A percentile compares a stretch with the other conserved stretches of the same genome.
Conservation (phyloP, 192 early-diverging fungal species). For the Linnemannia exigua region DNA sequence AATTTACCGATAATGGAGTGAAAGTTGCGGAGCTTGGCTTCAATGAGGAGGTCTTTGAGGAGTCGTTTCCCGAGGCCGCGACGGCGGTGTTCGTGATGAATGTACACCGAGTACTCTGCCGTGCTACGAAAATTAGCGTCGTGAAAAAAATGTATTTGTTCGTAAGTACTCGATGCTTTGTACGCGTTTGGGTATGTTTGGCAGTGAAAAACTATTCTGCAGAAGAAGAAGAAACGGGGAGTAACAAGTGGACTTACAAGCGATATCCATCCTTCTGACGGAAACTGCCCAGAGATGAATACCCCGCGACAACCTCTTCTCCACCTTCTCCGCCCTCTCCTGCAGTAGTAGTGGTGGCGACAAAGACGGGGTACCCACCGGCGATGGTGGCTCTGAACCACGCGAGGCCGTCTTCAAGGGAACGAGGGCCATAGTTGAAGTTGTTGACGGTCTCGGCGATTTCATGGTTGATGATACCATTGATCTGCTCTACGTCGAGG, state of each 20-base stretch:
- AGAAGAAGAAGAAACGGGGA: too few relatives aligned
- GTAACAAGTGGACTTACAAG: conserved; percentile 26
- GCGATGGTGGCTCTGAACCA: conserved; percentile 58
- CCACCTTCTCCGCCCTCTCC: not conserved
- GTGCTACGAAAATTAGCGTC: conserved; percentile 39
- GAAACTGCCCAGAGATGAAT: conserved; percentile 43
- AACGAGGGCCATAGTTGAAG: conserved; percentile 60
- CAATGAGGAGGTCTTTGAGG: conserved; percentile 55
- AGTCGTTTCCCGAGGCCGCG: conserved; percentile 60
- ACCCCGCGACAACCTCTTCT: conserved; percentile 39
- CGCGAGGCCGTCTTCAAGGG: conserved; percentile 47
- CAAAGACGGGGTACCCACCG: conserved; percentile 64
- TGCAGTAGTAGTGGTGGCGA: conserved; percentile 55
- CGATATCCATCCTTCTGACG: conserved; percentile 53
- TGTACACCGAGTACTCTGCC: conserved; percentile 67
- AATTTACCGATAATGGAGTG: conserved; percentile 67
- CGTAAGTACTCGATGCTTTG: conserved; percentile 22
- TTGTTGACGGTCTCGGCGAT: conserved; percentile 56
- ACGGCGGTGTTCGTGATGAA: conserved; percentile 60
- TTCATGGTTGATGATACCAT: conserved; percentile 65
- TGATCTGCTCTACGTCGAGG: conserved; percentile 54
- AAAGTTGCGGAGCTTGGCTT: conserved; percentile 54
- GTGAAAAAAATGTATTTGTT: not conserved
- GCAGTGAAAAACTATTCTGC: too few relatives aligned
- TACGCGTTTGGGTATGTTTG: not conserved